Conservation (phyloP, 345 rosid genomes). For the Carallia brachiata region DNA sequence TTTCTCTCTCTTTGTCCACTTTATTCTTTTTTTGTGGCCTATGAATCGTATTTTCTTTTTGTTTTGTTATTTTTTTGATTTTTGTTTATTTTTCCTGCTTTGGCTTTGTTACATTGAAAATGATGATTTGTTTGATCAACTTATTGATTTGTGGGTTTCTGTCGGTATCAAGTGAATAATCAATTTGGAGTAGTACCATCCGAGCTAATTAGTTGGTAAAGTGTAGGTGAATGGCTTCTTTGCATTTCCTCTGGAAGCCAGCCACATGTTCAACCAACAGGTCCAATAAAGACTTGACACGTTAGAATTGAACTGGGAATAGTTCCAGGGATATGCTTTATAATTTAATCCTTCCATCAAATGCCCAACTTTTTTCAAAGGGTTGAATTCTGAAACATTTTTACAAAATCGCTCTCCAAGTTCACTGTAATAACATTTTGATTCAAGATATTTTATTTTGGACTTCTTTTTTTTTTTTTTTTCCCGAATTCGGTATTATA, state of each 20-base stretch:
- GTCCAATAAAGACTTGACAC: constrained; percentile 1
- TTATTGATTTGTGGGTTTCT: neutral
- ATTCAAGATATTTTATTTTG: too few species aligned
- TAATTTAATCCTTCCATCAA: too few species aligned
- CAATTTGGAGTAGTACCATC: constrained; percentile 31
- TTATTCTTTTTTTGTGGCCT: constrained; percentile 11
- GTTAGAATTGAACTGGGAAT: constrained; percentile 4
- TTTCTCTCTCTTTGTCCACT: constrained; percentile 19
- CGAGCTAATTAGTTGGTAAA: constrained; percentile 40
- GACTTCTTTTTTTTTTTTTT: too few species aligned
- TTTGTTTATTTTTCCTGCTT: neutral
- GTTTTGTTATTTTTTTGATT: neutral
- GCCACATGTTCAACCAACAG: neutral
- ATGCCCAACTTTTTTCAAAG: too few species aligned
- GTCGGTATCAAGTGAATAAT: neutral
- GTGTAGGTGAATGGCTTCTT: constrained; percentile 24
- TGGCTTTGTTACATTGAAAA: neutral
- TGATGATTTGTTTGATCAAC: constrained; percentile 21
- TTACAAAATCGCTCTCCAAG: too few species aligned
- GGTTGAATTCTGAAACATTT: too few species aligned
- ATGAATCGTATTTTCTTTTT: constrained; percentile 2
- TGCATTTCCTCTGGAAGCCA: constrained; percentile 14
- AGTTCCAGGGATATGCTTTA: neutral
- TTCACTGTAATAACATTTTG: too few species aligned
- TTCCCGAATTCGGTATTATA: too few species aligned